phyloP scores from a whole-genome alignment of 108 stramenopile species.

The Chaetoceros tenuissimus region DNA sequence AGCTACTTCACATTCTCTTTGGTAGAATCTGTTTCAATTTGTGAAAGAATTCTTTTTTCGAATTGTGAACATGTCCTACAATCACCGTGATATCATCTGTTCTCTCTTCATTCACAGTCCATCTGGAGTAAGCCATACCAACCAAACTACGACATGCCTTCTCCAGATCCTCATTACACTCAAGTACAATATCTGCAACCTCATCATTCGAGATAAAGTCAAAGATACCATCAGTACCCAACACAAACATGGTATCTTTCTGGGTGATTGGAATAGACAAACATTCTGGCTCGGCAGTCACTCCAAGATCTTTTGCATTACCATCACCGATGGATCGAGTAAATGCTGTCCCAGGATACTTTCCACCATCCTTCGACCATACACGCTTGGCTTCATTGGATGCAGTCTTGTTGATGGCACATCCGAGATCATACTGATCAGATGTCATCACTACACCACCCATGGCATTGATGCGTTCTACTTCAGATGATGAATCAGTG shows the following conservation, averaged over 20 bases:
- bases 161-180: slow-evolving; percentile 5
- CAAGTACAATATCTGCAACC: slow-evolving; percentile 21
- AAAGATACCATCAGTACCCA: slow-evolving; percentile 70
- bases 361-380: slow-evolving; percentile 36
- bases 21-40: no score
- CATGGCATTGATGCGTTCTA: slow-evolving; percentile 43
- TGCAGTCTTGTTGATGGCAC: slow-evolving; percentile 53
- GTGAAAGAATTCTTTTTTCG: no score
- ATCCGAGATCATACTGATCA: slow-evolving; percentile 61
- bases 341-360: slow-evolving; percentile 67
- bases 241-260: slow-evolving; percentile 43
- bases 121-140: slow-evolving; percentile 45
- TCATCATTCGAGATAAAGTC: slow-evolving; percentile 62
- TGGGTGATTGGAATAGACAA: slow-evolving; percentile 22
- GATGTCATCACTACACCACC: slow-evolving; percentile 74
- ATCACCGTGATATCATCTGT: slow-evolving; percentile 68
- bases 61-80: no score
- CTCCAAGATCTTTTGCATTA: slow-evolving; percentile 59
- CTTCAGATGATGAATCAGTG: no score
- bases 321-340: slow-evolving; percentile 64
- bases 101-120: slow-evolving; percentile 56
- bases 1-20: no score
- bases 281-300: slow-evolving; percentile 57
- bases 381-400: no score
- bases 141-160: slow-evolving; percentile 42